Evolutionary conservation across 345 rosid genomes (phyloP).

Genomic region (Arabidopsis suecica): DNA sequence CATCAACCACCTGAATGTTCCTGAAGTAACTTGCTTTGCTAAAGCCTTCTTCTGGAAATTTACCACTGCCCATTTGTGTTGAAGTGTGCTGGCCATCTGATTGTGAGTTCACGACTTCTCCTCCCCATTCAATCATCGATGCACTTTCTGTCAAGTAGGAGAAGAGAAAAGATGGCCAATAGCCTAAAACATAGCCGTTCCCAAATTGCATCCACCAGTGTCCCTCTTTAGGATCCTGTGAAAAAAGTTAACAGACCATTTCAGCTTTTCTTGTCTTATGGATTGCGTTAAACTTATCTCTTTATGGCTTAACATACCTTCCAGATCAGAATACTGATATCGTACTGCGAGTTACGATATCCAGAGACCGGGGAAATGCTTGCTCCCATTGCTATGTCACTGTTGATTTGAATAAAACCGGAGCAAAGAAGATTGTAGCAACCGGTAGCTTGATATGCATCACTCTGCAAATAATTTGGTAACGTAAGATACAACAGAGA

Average conservation of each 20-base stretch:
- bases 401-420: conserved; percentile 94
- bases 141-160: conserved; percentile 91
- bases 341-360: conserved; percentile 86
- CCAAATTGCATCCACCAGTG: conserved; percentile 99
- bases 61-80: conserved; percentile 98
- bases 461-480: conserved; percentile 63
- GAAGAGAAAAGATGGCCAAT: conserved; percentile 97
- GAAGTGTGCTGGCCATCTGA: conserved; percentile 85
- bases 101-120: conserved; percentile 93
- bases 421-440: conserved; percentile 98
- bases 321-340: conserved; percentile 95
- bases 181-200: conserved; percentile 79
- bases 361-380: conserved; percentile 94
- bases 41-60: conserved; percentile 92
- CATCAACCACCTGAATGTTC: conserved; percentile 88
- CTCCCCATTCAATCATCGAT: conserved; percentile 99
- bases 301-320: conserved; percentile 59
- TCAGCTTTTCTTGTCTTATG: not conserved
- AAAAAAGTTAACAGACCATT: conserved; percentile 26
- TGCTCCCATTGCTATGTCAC: conserved; percentile 95
- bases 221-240: conserved; percentile 93
- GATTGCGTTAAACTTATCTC: not conserved
- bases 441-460: conserved; percentile 98
- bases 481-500: not conserved
- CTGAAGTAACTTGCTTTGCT: conserved; percentile 91